Conservation (phyloP, 352 stramenopile genomes). For the Salisapilia sapeloensis region DNA sequence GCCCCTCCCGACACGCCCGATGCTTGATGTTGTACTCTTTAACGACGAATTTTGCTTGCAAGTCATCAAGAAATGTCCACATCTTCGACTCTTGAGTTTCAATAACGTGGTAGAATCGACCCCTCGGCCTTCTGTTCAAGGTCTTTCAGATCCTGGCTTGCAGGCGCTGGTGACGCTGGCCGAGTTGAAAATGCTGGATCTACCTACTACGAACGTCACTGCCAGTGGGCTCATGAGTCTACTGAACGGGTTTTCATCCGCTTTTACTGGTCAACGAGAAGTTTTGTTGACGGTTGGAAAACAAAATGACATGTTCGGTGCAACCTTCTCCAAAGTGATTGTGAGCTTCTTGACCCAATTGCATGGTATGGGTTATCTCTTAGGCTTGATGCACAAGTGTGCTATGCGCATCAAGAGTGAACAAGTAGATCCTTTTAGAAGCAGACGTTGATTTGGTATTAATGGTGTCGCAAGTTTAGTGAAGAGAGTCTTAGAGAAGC, state of each 20-base stretch:
- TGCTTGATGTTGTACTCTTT: conserved; percentile 15
- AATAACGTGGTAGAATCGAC: conserved; percentile 11
- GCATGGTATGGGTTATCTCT: conserved; percentile 5
- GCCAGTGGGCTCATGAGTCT: conserved; percentile 18
- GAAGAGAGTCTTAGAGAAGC: conserved; percentile 5
- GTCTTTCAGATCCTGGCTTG: conserved; percentile 16
- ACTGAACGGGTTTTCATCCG: conserved; percentile 9
- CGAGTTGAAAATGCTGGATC: conserved; percentile 9
- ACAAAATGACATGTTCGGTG: conserved; percentile 1
- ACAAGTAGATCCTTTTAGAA: conserved; percentile 8
- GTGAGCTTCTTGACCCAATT: conserved; percentile 9
- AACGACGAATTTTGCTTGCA: conserved; percentile 17
- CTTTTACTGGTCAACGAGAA: conserved; percentile 9
- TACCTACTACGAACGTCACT: conserved; percentile 12
- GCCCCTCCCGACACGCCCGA: conserved; percentile 6
- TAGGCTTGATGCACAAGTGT: conserved; percentile 10
- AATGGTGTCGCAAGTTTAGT: conserved; percentile 7
- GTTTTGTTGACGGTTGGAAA: conserved; percentile 9
- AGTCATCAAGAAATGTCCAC: conserved; percentile 6
- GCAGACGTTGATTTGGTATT: conserved; percentile 12
- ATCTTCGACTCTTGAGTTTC: conserved; percentile 11
- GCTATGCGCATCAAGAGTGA: conserved; percentile 15
- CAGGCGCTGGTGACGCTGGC: conserved; percentile 11
- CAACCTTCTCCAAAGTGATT: conserved; percentile 17
- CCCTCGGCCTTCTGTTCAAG: conserved; percentile 7